phyloP scores from a whole-genome alignment of 805 yeast genomes.

The Hermanozyma aechmeae region DNA sequence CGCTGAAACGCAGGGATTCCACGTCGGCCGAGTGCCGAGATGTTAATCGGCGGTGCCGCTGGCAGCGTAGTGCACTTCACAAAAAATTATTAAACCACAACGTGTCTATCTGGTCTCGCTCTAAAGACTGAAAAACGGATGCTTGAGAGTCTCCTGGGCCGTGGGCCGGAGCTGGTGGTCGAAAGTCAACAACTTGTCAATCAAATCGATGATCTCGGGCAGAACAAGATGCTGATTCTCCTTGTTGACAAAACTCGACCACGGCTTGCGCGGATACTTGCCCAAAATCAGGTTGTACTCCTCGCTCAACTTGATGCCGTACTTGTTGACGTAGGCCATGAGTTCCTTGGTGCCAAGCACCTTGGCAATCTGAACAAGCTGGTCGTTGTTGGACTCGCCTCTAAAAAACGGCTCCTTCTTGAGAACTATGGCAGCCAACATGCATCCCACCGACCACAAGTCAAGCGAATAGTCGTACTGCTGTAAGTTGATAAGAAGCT shows the following conservation, averaged over 20 bases:
- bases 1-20: no score
- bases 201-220: conserved; percentile 65
- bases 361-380: conserved; percentile 79
- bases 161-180: conserved; percentile 87
- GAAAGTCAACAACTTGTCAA: conserved; percentile 70
- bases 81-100: no score
- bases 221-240: conserved; percentile 60
- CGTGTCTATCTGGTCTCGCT: no score
- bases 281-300: conserved; percentile 70
- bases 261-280: conserved; percentile 72
- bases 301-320: conserved; percentile 57
- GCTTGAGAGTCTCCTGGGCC: conserved; percentile 81
- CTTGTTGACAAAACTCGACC: conserved; percentile 68
- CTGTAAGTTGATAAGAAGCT: conserved; percentile 70
- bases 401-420: conserved; percentile 89
- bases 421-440: conserved; percentile 82
- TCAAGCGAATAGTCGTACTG: conserved; percentile 85
- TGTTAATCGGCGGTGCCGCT: no score
- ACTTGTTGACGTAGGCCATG: conserved; percentile 58
- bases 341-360: conserved; percentile 82
- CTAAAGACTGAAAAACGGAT: conserved; percentile 39
- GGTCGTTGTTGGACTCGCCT: conserved; percentile 87
- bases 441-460: conserved; percentile 87
- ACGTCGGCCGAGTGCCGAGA: no score
- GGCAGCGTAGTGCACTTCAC: no score